Percentiles rank a stretch among this genome's conserved stretches.
Evolutionary conservation across 2,329 filamentous ascomycete species (phyloP).

Genomic region (Nannizziopsis barbatae): DNA sequence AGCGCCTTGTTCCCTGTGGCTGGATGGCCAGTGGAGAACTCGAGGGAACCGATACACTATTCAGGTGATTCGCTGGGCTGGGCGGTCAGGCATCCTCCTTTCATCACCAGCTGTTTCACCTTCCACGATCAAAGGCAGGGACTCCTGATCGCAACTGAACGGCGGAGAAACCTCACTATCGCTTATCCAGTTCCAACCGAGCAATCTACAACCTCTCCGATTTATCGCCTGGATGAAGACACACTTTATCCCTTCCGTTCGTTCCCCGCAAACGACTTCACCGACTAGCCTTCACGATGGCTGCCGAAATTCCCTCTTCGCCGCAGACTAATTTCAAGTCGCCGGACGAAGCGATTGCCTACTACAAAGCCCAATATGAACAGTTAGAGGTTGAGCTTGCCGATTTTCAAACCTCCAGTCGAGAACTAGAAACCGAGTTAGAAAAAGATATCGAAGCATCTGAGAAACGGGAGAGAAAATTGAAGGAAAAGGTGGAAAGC

Average conservation of each 20-base stretch:
- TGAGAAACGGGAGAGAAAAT: constrained; percentile 76
- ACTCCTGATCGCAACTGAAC: background rate
- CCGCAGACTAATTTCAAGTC: constrained; percentile 31
- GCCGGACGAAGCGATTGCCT: constrained; percentile 65
- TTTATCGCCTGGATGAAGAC: background rate
- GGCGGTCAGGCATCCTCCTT: background rate
- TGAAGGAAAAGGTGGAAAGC: constrained; percentile 78
- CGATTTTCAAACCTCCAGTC: constrained; percentile 88
- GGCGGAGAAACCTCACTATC: background rate
- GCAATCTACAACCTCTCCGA: background rate
- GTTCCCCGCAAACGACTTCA: constrained; percentile 18
- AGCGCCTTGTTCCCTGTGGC: background rate
- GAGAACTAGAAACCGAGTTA: constrained; percentile 84
- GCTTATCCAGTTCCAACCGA: background rate
- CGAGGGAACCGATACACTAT: background rate
- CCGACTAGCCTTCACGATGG: constrained; percentile 12
- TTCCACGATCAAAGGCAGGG: constrained; percentile 1
- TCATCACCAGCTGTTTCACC: constrained; percentile 8
- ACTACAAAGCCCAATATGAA: constrained; percentile 96
- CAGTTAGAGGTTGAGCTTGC: constrained; percentile 79
- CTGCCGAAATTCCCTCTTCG: constrained; percentile 19
- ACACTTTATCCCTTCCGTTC: background rate
- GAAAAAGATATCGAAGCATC: constrained; percentile 94
- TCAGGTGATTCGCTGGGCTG: constrained; percentile 1
- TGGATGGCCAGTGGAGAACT: background rate